Evolutionary conservation across 2,329 filamentous ascomycete species (phyloP).

Genomic region (Pseudogymnoascus sp.): DNA sequence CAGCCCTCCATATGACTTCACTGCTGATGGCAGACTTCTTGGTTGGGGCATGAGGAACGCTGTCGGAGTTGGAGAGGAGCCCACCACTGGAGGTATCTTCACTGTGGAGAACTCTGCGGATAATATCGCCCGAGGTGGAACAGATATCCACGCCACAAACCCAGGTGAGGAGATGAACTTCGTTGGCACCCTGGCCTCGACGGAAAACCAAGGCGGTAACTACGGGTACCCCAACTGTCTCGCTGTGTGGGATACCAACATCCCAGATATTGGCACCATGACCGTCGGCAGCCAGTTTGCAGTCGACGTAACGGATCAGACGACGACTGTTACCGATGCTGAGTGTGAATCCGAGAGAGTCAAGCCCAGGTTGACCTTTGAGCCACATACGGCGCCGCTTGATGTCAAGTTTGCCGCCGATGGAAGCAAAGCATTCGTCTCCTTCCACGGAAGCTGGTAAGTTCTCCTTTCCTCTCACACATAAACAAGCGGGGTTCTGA

Average conservation of each 20-base stretch:
- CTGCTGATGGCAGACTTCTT: conserved; percentile 38
- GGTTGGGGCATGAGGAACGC: conserved; percentile 68
- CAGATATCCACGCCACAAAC: conserved; percentile 59
- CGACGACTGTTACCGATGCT: conserved; percentile 34
- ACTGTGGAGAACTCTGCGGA: conserved; percentile 65
- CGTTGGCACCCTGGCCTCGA: conserved; percentile 46
- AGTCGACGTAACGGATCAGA: conserved; percentile 24
- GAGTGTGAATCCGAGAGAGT: conserved; percentile 36
- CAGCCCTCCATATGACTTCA: conserved; percentile 35
- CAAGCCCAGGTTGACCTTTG: conserved; percentile 49
- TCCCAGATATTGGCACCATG: conserved; percentile 35
- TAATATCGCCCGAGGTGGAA: conserved; percentile 45
- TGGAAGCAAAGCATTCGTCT: conserved; percentile 53
- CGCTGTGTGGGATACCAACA: conserved; percentile 50
- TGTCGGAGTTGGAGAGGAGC: conserved; percentile 60
- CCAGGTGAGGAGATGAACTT: conserved; percentile 69
- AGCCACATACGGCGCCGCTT: conserved; percentile 61
- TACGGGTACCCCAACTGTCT: conserved; percentile 67
- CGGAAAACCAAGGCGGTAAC: conserved; percentile 38
- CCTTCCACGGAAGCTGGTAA: conserved; percentile 65
- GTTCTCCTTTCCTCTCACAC: conserved; percentile 8
- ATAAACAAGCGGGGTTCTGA: conserved; percentile 15
- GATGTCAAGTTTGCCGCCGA: conserved; percentile 58
- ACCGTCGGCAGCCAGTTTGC: conserved; percentile 43
- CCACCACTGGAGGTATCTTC: conserved; percentile 42